Base-by-base conservation (phyloP, 768 basidiomycete species). In the Jaapia argillacea region DNA sequence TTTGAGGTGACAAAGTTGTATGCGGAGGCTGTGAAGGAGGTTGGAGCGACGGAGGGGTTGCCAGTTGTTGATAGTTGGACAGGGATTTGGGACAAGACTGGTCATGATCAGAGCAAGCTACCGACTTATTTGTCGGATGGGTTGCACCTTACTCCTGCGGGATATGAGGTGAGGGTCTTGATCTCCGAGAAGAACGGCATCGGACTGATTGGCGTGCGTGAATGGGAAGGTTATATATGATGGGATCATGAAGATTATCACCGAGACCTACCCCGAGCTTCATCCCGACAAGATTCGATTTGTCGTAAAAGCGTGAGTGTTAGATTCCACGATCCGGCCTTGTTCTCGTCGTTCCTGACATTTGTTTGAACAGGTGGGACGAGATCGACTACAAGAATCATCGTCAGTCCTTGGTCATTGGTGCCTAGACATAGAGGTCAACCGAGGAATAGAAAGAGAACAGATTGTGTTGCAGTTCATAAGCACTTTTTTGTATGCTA, bases 61-160 rank as follows among this genome's bases (percentile, higher is more conserved):
- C 71, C 75, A 1, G 70, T 82, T 6, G 74, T 83, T 1, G 90
- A 96, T 61, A 64, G 80, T 7, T 93, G 85, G 82, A 76, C 69
- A 6, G 64, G 57, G 13, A 50, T 94, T n/a, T 88, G 79, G 70
- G 68, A 79, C n/a, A 78, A 70, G 4, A 78, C 82, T n/a, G 85
- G 78, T 0, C 61, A 72, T 48, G 64, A 75, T 5, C 78, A 82
- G 56, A 58, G 61, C 23, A 64, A 63, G 1, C 61, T 87, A 40
- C 65, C 61, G 22, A 61, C 52, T 36, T 83, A 71, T 54, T 58
- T 87, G 42, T 61, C 55, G 33, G 92, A 96, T 56, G 92, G 92
- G 2, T 61, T 96, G 41, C 92, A 96, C 60, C 61, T 90, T 53
- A 88, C 74, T 42, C 67, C 59, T n/a, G 70, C 62, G 2, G 92